Evolutionary conservation across 441 rosid genomes (phyloP).

Genomic region (Viola pubescens): DNA sequence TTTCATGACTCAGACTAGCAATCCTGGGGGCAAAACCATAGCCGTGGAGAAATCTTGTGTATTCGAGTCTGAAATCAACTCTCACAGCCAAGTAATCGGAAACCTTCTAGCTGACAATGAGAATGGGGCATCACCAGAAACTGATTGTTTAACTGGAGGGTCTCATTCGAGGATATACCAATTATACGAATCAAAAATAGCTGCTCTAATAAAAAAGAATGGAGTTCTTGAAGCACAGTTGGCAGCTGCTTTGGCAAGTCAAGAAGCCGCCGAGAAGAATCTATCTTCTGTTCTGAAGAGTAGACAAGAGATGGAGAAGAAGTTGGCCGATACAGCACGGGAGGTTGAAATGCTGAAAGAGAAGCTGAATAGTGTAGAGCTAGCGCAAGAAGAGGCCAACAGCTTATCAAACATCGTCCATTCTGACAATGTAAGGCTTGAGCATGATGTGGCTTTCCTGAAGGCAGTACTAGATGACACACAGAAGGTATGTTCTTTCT

Average conservation of each 20-base stretch:
- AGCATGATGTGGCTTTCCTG: slow-evolving; percentile 94
- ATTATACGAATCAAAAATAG: slow-evolving; percentile 63
- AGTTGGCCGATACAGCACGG: slow-evolving; percentile 45
- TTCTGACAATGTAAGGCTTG: slow-evolving; percentile 91
- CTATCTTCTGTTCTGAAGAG: slow-evolving; percentile 55
- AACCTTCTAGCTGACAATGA: slow-evolving; percentile 35
- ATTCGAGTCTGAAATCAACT: slow-evolving; percentile 37
- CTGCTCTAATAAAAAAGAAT: slow-evolving; percentile 60
- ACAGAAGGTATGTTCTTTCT: slow-evolving; percentile 52
- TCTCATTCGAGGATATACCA: slow-evolving; percentile 59
- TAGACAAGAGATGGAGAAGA: slow-evolving; percentile 84
- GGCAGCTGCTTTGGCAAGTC: slow-evolving; percentile 56
- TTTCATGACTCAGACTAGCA: slow-evolving; percentile 18
- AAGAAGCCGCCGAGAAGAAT: slow-evolving; percentile 70
- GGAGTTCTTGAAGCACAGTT: slow-evolving; percentile 73
- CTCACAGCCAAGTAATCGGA: slow-evolving; percentile 32
- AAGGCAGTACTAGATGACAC: slow-evolving; percentile 94
- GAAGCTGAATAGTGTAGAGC: slow-evolving; percentile 66
- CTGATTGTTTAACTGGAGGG: slow-evolving; percentile 37
- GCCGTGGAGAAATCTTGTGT: slow-evolving; percentile 39
- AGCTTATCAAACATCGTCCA: slow-evolving; percentile 82
- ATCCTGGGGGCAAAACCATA: slow-evolving; percentile 37
- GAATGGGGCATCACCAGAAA: slow-evolving; percentile 36
- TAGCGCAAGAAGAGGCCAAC: slow-evolving; percentile 88
- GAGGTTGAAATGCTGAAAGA: slow-evolving; percentile 87